Evolutionary conservation across 805 yeast species (phyloP).

Genomic region (Kurtzmaniella cleridarum): DNA sequence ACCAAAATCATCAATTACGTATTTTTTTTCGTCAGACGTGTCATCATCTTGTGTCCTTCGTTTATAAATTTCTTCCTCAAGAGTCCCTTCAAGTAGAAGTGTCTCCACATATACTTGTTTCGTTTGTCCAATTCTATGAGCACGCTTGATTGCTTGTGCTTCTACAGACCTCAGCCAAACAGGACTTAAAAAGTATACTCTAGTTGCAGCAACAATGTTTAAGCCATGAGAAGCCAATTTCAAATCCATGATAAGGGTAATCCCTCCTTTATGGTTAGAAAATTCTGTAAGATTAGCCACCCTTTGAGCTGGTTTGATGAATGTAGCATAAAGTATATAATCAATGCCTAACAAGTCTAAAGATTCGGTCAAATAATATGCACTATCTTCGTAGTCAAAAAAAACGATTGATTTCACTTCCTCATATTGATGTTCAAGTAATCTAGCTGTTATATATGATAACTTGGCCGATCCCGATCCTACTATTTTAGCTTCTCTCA

Average conservation of each 20-base stretch:
- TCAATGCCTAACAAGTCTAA: constrained; percentile 56
- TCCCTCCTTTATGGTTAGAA: constrained; percentile 42
- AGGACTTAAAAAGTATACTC: constrained; percentile 66
- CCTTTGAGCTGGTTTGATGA: constrained; percentile 45
- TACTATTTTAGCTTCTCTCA: constrained; percentile 34
- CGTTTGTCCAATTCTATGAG: constrained; percentile 70
- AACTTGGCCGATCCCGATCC: constrained; percentile 65
- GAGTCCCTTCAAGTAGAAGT: constrained; percentile 52
- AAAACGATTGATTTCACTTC: constrained; percentile 56
- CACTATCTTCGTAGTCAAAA: constrained; percentile 68
- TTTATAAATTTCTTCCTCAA: constrained; percentile 64
- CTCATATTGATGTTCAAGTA: constrained; percentile 45
- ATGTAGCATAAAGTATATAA: constrained; percentile 61
- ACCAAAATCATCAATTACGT: constrained; percentile 54
- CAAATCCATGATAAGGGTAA: constrained; percentile 60
- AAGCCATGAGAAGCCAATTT: constrained; percentile 65
- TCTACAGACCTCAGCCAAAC: constrained; percentile 66
- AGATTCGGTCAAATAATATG: constrained; percentile 60
- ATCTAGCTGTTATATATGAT: constrained; percentile 51
- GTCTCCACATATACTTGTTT: constrained; percentile 67
- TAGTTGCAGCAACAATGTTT: constrained; percentile 61
- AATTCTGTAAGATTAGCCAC: constrained; percentile 49
- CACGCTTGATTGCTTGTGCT: constrained; percentile 74
- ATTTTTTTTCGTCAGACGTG: constrained; percentile 16
- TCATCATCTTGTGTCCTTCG: constrained; percentile 14